Evolutionary conservation across 257 asterid genomes (phyloP).

Genomic region (Solanum lycopersicoides): DNA sequence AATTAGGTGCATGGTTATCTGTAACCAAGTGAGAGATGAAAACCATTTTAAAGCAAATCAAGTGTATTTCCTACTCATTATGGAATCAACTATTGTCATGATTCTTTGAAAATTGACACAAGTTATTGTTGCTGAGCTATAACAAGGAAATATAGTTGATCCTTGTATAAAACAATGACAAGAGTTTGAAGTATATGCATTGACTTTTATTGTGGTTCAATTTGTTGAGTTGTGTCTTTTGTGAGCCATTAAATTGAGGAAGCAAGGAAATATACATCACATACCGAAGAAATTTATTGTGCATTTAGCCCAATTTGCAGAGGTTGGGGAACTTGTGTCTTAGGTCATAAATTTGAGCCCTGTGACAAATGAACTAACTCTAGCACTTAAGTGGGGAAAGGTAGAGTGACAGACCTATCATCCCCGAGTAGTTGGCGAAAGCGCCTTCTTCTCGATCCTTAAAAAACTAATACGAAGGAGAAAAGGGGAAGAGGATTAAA

Average conservation of each 20-base stretch:
- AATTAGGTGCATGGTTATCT: neutral
- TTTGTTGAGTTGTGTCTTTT: neutral
- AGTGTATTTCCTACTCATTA: neutral
- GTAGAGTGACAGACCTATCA: too few relatives aligned
- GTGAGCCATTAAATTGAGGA: neutral
- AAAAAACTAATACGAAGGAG: too few relatives aligned
- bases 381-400: too few relatives aligned
- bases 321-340: too few relatives aligned
- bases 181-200: neutral
- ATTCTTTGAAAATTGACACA: neutral
- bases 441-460: too few relatives aligned
- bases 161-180: neutral
- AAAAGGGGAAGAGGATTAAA: too few relatives aligned
- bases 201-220: neutral
- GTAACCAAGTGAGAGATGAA: neutral
- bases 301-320: neutral
- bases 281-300: neutral
- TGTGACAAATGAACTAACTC: too few relatives aligned
- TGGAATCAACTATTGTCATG: neutral
- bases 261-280: neutral
- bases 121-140: neutral
- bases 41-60: neutral
- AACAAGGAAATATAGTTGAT: neutral
- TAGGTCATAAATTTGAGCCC: too few relatives aligned
- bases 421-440: too few relatives aligned